Conservation (phyloP, 106 monocot species). For the Dendrobium catenatum region DNA sequence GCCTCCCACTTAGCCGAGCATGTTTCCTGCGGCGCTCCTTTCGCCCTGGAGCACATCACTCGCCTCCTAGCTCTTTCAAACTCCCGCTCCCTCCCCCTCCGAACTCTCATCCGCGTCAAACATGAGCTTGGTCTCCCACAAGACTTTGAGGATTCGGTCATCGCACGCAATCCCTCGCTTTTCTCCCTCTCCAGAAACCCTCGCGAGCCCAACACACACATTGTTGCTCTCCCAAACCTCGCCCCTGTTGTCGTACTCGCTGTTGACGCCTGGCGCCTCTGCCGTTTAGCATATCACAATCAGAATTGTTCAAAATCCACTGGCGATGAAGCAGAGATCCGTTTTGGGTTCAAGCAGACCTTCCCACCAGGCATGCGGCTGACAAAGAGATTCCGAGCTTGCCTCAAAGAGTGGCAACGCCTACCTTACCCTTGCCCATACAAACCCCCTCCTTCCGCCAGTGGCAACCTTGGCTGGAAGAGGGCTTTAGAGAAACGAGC, state of each 20-base stretch:
- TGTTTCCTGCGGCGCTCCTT: neutral
- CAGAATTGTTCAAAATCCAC: neutral
- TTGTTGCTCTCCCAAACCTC: conserved; percentile 28
- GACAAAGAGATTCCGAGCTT: conserved; percentile 44
- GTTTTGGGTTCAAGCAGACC: conserved; percentile 57
- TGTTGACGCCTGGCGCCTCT: neutral
- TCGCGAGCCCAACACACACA: conserved; percentile 57
- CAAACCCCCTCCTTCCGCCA: conserved; percentile 11
- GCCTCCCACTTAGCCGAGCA: conserved; percentile 27
- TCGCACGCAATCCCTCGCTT: conserved; percentile 34
- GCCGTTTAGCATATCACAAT: neutral
- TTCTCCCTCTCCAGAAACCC: conserved; percentile 60
- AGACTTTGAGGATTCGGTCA: conserved; percentile 68
- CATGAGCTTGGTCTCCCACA: conserved; percentile 73
- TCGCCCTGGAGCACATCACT: conserved; percentile 18
- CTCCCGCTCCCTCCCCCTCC: conserved; percentile 42
- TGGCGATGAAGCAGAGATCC: conserved; percentile 7
- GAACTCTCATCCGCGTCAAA: conserved; percentile 66
- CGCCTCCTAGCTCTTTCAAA: conserved; percentile 39
- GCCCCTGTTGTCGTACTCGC: conserved; percentile 13
- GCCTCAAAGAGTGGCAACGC: conserved; percentile 77
- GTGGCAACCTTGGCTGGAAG: conserved; percentile 6
- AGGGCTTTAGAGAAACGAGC: conserved; percentile 67
- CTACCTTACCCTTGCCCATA: conserved; percentile 69
- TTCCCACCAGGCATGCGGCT: conserved; percentile 85